A percentile compares a stretch with the other conserved stretches of the same genome.
Evolutionary conservation across 495 filamentous ascomycete species (phyloP).

Genomic region (Thozetella sp.): DNA sequence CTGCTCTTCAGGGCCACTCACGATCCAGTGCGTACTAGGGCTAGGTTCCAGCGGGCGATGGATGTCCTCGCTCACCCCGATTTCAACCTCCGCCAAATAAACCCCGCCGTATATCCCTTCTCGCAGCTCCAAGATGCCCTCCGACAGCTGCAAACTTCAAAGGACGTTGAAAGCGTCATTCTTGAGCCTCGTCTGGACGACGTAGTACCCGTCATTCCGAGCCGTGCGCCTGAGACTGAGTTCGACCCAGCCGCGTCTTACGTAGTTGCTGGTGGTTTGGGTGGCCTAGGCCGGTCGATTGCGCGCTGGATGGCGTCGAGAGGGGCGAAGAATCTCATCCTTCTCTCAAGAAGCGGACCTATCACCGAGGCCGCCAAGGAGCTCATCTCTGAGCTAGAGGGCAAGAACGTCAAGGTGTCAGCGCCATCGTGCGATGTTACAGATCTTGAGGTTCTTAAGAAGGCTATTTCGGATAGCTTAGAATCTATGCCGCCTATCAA

Average conservation of each 20-base stretch:
- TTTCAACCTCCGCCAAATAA: conserved; percentile 42
- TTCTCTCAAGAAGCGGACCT: conserved; percentile 45
- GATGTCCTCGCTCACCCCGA: conserved; percentile 33
- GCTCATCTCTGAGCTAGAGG: conserved; percentile 3
- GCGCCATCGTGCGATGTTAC: conserved; percentile 23
- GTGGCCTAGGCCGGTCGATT: conserved; percentile 47
- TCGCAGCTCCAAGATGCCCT: not conserved
- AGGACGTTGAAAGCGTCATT: not conserved
- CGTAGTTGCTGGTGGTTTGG: conserved; percentile 42
- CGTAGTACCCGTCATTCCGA: conserved; percentile 18
- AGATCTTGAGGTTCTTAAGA: conserved; percentile 8
- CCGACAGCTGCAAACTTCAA: not conserved
- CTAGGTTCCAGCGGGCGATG: conserved; percentile 23
- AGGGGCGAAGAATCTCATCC: conserved; percentile 47
- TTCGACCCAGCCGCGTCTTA: conserved; percentile 2
- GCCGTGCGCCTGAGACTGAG: not conserved
- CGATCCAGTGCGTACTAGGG: conserved; percentile 9
- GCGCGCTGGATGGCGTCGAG: conserved; percentile 46
- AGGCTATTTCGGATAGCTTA: conserved; percentile 12
- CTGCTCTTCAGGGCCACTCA: conserved; percentile 4
- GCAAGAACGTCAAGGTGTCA: conserved; percentile 8
- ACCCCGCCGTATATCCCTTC: not conserved
- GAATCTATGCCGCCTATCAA: conserved; percentile 31
- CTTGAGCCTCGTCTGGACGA: not conserved
- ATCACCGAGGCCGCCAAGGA: not conserved